Percentiles rank a stretch among this genome's conserved stretches.
These are phyloP conservation scores for Bryoerythrophyllum caledonicum DNA, from an alignment of 225 moss, liverwort and hornwort species.

Conservation along the genomic window DNA sequence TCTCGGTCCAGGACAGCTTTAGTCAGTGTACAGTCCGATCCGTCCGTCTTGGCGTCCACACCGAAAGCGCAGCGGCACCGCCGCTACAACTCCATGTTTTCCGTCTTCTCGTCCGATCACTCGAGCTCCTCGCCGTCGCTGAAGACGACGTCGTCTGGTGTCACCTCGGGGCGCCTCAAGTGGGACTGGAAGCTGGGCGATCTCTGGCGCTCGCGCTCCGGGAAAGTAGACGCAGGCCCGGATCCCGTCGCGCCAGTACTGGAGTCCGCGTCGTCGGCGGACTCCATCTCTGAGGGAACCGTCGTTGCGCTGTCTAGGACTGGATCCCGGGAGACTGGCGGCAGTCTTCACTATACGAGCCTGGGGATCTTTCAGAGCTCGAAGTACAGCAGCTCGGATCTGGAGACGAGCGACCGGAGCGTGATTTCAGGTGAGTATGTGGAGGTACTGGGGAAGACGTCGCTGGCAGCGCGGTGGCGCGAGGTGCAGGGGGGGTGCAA, in stretches of 20 bases:
- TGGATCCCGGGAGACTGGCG: background rate
- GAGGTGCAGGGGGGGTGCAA: slow-evolving; percentile 56
- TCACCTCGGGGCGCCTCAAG: slow-evolving; percentile 14
- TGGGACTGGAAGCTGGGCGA: slow-evolving; percentile 48
- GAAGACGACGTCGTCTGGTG: background rate
- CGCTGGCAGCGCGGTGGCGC: slow-evolving; percentile 44
- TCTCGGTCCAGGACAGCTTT: slow-evolving; percentile 9
- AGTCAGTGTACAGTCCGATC: slow-evolving; percentile 37
- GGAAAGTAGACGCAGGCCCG: background rate
- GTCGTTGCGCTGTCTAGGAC: background rate
- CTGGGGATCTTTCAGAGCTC: slow-evolving; percentile 51
- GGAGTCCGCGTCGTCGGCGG: background rate
- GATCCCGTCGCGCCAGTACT: background rate
- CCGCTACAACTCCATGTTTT: slow-evolving; percentile 46
- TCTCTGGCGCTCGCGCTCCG: slow-evolving; percentile 29
- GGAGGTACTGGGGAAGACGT: background rate
- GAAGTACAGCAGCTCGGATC: slow-evolving; percentile 47
- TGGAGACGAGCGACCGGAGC: slow-evolving; percentile 34
- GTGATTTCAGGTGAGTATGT: background rate
- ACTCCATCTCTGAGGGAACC: background rate
- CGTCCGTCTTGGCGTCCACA: slow-evolving; percentile 14
- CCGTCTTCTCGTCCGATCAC: slow-evolving; percentile 19
- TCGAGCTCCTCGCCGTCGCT: slow-evolving; percentile 6
- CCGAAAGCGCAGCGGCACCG: slow-evolving; percentile 28
- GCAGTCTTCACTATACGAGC: slow-evolving; percentile 49